phyloP scores from a whole-genome alignment of 257 asterid species.

The Petunia secreta region DNA sequence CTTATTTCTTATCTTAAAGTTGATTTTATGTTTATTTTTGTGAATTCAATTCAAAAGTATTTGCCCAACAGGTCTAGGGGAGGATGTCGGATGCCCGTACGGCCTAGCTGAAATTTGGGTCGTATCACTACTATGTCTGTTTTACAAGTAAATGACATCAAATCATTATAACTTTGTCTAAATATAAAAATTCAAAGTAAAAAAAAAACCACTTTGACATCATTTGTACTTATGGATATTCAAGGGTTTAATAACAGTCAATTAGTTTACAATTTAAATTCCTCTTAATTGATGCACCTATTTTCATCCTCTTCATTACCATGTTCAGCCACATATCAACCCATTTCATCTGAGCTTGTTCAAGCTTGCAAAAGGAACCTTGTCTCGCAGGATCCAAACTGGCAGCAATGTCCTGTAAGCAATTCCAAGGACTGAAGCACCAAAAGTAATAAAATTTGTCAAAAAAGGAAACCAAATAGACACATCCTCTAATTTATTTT shows the following conservation, averaged over 20 bases:
- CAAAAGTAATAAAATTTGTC: slow-evolving; percentile 64
- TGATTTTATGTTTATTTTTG: too few species aligned
- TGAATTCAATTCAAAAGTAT: too few species aligned
- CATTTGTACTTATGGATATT: not conserved
- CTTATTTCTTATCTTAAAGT: too few species aligned
- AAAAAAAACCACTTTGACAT: too few species aligned
- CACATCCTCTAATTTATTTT: slow-evolving; percentile 46
- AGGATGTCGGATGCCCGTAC: too few species aligned
- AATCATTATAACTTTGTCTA: too few species aligned
- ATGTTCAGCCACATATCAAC: slow-evolving; percentile 70
- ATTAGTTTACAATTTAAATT: not conserved
- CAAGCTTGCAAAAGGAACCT: slow-evolving; percentile 70
- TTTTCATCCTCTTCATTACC: slow-evolving; percentile 30
- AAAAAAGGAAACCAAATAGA: slow-evolving; percentile 70
- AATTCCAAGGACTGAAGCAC: slow-evolving; percentile 70
- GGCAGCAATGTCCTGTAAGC: slow-evolving; percentile 74
- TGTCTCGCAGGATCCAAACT: slow-evolving; percentile 65
- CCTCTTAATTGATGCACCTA: not conserved
- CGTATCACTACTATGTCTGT: too few species aligned
- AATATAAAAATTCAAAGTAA: too few species aligned
- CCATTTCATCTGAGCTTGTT: slow-evolving; percentile 79
- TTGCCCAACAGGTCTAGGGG: too few species aligned
- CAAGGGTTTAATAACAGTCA: not conserved
- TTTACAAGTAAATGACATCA: too few species aligned
- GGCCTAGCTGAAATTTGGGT: too few species aligned